Evolutionary conservation across 1,284 basidiomycete species (phyloP).

Genomic region (Malassezia obtusa): DNA sequence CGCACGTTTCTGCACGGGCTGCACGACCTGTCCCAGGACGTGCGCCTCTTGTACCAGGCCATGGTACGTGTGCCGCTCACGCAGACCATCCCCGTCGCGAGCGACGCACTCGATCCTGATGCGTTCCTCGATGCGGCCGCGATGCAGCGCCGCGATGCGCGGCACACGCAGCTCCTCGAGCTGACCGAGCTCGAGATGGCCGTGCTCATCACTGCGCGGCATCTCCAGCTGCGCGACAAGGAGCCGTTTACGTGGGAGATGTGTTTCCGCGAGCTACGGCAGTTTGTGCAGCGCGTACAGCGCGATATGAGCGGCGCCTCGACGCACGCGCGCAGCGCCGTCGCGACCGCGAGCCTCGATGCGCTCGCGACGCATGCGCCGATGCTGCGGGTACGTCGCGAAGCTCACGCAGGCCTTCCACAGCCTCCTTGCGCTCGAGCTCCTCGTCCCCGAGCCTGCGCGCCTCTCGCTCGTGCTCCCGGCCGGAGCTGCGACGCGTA

Average conservation of each 20-base stretch:
- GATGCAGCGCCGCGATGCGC: conserved; percentile 13
- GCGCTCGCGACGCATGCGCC: conserved; percentile 1
- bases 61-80: not conserved
- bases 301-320: conserved; percentile 3
- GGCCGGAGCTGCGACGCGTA: conserved; percentile 7
- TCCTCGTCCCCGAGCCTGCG: conserved; percentile 21
- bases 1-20: conserved; percentile 19
- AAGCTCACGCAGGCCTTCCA: conserved; percentile 12
- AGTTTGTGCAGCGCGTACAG: conserved; percentile 23
- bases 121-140: conserved; percentile 15
- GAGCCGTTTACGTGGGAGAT: conserved; percentile 46
- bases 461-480: conserved; percentile 13
- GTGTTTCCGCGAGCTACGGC: conserved; percentile 30
- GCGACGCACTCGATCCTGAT: conserved; percentile 5
- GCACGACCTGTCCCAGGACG: conserved; percentile 28
- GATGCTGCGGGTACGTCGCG: not conserved
- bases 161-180: conserved; percentile 8
- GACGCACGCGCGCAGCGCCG: not conserved
- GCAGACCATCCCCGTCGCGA: conserved; percentile 16
- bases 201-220: conserved; percentile 37
- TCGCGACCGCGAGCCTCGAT: conserved; percentile 4
- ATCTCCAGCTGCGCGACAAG: conserved; percentile 32
- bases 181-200: conserved; percentile 36
- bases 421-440: conserved; percentile 15
- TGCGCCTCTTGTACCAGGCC: conserved; percentile 22